Conservation (phyloP, 192 early-diverging fungal species). For the Helicostylum pulchrum region DNA sequence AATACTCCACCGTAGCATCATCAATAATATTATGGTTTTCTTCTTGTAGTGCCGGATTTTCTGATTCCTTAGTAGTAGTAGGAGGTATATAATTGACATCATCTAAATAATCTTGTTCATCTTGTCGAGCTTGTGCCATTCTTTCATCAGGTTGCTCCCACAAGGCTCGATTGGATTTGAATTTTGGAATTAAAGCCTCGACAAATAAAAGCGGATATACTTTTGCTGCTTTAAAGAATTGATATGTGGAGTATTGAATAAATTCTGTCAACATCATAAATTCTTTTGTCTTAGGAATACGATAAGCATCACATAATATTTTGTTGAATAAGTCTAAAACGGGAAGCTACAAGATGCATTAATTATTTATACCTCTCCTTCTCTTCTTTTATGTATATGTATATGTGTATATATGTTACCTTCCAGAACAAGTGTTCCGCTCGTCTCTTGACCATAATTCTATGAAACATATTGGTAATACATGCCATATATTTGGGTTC, state of each 20-base stretch:
- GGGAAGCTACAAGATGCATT: slow-evolving; percentile 40
- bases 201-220: slow-evolving; percentile 56
- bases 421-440: slow-evolving; percentile 57
- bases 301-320: slow-evolving; percentile 39
- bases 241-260: slow-evolving; percentile 46
- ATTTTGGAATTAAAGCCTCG: slow-evolving; percentile 56
- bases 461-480: slow-evolving; percentile 61
- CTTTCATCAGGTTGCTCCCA: slow-evolving; percentile 1
- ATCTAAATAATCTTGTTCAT: too few species aligned
- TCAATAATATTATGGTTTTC: too few species aligned
- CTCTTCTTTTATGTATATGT: neutral
- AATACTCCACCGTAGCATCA: too few species aligned
- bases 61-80: too few species aligned
- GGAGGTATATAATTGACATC: too few species aligned
- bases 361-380: neutral
- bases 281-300: slow-evolving; percentile 27
- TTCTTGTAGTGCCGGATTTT: too few species aligned
- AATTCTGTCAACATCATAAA: slow-evolving; percentile 52
- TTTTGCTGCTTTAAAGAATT: slow-evolving; percentile 53
- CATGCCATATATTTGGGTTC: slow-evolving; percentile 48
- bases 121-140: too few species aligned
- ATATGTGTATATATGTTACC: slow-evolving; percentile 21
- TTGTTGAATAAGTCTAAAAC: slow-evolving; percentile 61
- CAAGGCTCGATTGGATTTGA: slow-evolving; percentile 11
- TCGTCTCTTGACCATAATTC: slow-evolving; percentile 59